Base-by-base conservation (phyloP, 139 green algal species). In the Deuterostichococcus epilithicus region DNA sequence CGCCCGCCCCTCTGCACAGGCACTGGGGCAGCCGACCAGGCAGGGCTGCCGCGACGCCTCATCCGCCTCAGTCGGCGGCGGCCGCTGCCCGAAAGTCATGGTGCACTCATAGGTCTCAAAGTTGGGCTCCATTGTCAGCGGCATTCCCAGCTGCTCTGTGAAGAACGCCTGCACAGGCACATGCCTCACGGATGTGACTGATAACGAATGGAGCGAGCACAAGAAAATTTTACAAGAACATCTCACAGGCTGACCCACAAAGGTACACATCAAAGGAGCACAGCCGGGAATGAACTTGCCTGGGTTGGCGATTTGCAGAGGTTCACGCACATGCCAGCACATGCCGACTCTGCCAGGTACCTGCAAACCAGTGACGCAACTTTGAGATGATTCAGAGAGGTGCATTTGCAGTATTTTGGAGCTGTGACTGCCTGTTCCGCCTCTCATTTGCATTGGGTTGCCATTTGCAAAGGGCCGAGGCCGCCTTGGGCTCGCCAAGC, bases 241-340 rank as follows among this genome's bases (percentile, higher is more conserved):
- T n/a, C n/a, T n/a, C n/a, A n/a, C n/a, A n/a, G n/a, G n/a, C n/a
- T n/a, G n/a, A n/a, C n/a, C n/a, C n/a, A n/a, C n/a, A n/a, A n/a
- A 52, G 8, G 42, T 13, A 52, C 8, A 23, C 42, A 52, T 8
- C 42, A 13, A 52, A 52, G 42, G 13, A 52, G 42, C 42, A 52
- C 8, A 52, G 8, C 13, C 42, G 8, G 3, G 28, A 13, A 63
- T 20, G 20, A 28, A 25, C 20, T n/a, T 20, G 28, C 52, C 52
- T 63, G 52, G 3, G 68, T 82, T 30, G 90, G 87, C n/a, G 80
- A 66, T 74, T 93, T 96, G 86, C 91, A 96, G 37, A 96, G 84
- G 80, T 96, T 95, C 5, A 92, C 80, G 74, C 91, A 96, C 91
- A 96, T 96, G 37, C 80, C 91, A 0, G 79, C 82, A 70, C 91